Conservation (phyloP, 2,329 filamentous ascomycete genomes). For the Botrytis fabae region DNA sequence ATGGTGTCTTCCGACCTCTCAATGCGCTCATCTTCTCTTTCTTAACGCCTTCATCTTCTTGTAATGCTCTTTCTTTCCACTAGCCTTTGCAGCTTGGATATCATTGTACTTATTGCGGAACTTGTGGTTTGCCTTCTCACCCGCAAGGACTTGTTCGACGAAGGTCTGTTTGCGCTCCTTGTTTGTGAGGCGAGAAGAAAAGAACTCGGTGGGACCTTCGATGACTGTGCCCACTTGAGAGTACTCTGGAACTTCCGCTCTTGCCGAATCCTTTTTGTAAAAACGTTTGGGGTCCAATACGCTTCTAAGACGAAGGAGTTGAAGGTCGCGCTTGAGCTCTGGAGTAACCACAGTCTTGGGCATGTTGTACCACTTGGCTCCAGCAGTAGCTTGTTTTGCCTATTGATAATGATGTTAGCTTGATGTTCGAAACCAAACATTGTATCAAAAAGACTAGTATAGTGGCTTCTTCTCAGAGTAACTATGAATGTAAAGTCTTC, state of each 20-base stretch:
- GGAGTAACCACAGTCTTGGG: constrained; percentile 82
- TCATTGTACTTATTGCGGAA: constrained; percentile 87
- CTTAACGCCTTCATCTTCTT: constrained; percentile 65
- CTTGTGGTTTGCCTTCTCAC: constrained; percentile 63
- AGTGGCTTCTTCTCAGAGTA: constrained; percentile 58
- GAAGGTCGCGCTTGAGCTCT: constrained; percentile 83
- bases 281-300: constrained; percentile 80
- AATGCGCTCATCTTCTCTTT: constrained; percentile 27
- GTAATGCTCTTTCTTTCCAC: constrained; percentile 88
- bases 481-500: constrained; percentile 64
- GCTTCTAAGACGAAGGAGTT: constrained; percentile 84
- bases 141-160: constrained; percentile 76
- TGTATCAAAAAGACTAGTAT: constrained; percentile 19
- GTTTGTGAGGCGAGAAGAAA: constrained; percentile 75
- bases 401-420: constrained; percentile 33
- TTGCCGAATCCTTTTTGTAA: constrained; percentile 66
- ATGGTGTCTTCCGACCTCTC: constrained; percentile 2
- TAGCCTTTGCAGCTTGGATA: constrained; percentile 78
- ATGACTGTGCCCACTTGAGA: constrained; percentile 88
- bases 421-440: constrained; percentile 20
- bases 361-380: constrained; percentile 82
- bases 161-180: constrained; percentile 87
- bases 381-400: constrained; percentile 63
- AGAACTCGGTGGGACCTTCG: constrained; percentile 85
- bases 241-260: constrained; percentile 67